A percentile compares a stretch with the other conserved stretches of the same genome.
Conservation (phyloP, 805 yeast species). For the Wickerhamiella vanderwaltii region DNA sequence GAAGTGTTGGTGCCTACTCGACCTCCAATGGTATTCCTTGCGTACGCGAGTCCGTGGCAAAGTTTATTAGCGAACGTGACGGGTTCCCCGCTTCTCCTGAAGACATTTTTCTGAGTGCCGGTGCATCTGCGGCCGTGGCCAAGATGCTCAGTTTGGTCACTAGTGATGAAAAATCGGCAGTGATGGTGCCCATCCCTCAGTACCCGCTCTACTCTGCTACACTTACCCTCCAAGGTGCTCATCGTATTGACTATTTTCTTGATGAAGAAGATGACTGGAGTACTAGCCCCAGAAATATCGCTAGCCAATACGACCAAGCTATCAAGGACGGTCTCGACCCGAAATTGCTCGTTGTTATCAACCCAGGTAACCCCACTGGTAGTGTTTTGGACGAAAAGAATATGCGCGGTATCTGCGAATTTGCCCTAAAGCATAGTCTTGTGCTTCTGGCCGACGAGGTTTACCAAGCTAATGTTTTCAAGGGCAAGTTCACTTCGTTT, state of each 20-base stretch:
- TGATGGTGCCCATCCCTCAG: conserved; percentile 92
- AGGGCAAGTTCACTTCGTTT: conserved; percentile 72
- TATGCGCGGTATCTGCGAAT: conserved; percentile 56
- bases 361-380: conserved; percentile 99
- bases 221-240: conserved; percentile 67
- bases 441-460: conserved; percentile 96
- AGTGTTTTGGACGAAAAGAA: conserved; percentile 54
- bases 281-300: conserved; percentile 56
- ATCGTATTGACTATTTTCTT: conserved; percentile 75
- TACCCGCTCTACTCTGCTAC: conserved; percentile 97
- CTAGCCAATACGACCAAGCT: conserved; percentile 39
- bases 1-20: conserved; percentile 91
- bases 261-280: conserved; percentile 80
- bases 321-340: conserved; percentile 44
- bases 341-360: conserved; percentile 78
- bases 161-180: conserved; percentile 50
- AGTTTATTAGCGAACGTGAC: conserved; percentile 69
- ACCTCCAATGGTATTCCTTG: conserved; percentile 75
- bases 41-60: conserved; percentile 67
- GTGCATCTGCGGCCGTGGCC: conserved; percentile 92
- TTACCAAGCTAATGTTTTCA: conserved; percentile 83
- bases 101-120: conserved; percentile 74
- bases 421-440: conserved; percentile 76
- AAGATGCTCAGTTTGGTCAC: conserved; percentile 62
- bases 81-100: conserved; percentile 55